These are phyloP conservation scores for Naumovozyma dairenensis DNA, from an alignment of 805 yeast genomes.

Conservation along the genomic window DNA sequence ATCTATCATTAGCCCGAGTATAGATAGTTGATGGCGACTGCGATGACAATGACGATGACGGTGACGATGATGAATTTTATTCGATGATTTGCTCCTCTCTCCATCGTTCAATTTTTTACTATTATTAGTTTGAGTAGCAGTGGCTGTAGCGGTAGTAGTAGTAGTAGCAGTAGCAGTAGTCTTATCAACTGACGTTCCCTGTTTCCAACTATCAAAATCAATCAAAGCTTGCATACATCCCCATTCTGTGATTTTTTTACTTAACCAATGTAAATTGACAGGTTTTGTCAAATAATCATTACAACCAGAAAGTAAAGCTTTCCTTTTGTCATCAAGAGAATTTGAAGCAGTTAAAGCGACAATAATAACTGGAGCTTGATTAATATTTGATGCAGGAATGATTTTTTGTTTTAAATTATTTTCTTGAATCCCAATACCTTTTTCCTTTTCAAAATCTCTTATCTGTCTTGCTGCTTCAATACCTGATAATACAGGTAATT, in stretches of 20 bases:
- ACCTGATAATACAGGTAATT: slow-evolving; percentile 92
- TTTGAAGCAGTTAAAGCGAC: slow-evolving; percentile 95
- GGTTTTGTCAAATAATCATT: slow-evolving; percentile 95
- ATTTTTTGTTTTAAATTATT: slow-evolving; percentile 32
- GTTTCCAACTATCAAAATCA: slow-evolving; percentile 88
- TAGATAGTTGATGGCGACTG: neutral
- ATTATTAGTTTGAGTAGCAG: slow-evolving; percentile 2
- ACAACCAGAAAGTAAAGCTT: slow-evolving; percentile 94
- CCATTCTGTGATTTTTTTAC: slow-evolving; percentile 93
- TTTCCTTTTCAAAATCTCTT: slow-evolving; percentile 68
- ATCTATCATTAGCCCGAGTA: neutral
- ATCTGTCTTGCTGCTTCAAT: slow-evolving; percentile 91
- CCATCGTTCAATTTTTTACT: neutral
- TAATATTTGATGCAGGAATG: slow-evolving; percentile 56
- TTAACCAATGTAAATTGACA: slow-evolving; percentile 87
- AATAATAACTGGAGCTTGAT: slow-evolving; percentile 79
- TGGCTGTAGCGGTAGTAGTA: slow-evolving; percentile 31
- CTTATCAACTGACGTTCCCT: slow-evolving; percentile 34
- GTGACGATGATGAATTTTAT: too few relatives aligned
- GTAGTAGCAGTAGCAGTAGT: slow-evolving; percentile 21
- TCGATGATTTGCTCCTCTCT: too few relatives aligned
- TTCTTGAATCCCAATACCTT: slow-evolving; percentile 51
- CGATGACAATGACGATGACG: too few relatives aligned
- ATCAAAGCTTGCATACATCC: slow-evolving; percentile 98
- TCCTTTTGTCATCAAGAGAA: slow-evolving; percentile 71